phyloP scores from a whole-genome alignment of 257 asterid genomes.

The Petunia axillaris region DNA sequence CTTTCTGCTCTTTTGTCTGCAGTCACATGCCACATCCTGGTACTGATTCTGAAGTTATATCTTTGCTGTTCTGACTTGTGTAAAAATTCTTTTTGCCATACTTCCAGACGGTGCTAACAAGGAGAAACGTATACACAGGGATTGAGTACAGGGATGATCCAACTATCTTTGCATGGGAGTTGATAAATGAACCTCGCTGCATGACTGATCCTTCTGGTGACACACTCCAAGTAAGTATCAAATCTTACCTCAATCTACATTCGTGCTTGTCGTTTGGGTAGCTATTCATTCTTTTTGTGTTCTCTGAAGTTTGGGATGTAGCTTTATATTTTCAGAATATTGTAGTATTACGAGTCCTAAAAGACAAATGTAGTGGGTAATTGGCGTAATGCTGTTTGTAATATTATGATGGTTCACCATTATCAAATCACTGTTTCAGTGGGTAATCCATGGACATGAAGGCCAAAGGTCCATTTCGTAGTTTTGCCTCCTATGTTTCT shows the following conservation, averaged over 20 bases:
- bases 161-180: conserved; percentile 46
- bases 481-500: not conserved
- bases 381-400: not conserved
- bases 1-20: not conserved
- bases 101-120: conserved; percentile 38
- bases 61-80: not conserved
- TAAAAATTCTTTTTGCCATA: not conserved
- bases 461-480: not conserved
- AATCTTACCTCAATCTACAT: not conserved
- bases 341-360: not conserved
- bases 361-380: not conserved
- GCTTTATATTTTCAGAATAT: not conserved
- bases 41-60: not conserved
- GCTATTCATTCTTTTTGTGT: not conserved
- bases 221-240: conserved; percentile 78
- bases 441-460: not conserved
- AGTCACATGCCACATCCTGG: not conserved
- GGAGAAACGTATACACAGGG: conserved; percentile 39
- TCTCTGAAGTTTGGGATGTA: not conserved
- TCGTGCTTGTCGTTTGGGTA: not conserved
- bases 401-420: not conserved
- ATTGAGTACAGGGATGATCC: conserved; percentile 42
- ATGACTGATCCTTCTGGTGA: conserved; percentile 90
- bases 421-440: not conserved
- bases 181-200: conserved; percentile 50